These are phyloP conservation scores for Solanum aculeatissimum DNA, from an alignment of 305 asterid genomes.

Conservation along the genomic window DNA sequence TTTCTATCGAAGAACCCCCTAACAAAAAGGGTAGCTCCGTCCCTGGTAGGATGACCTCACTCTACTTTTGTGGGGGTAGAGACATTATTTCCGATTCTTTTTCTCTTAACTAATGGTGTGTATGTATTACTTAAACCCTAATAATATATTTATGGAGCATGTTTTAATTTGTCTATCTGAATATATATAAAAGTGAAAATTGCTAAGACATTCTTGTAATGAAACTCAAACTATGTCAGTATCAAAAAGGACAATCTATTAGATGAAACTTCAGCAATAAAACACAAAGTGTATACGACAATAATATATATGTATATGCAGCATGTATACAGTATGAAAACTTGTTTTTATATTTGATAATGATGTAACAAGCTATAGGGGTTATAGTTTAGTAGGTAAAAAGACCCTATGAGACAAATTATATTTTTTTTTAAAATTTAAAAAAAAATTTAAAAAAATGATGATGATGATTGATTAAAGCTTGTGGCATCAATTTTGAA, in stretches of 20 bases:
- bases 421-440: background rate
- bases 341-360: background rate
- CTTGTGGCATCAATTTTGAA: background rate
- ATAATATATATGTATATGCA: background rate
- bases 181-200: background rate
- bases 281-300: background rate
- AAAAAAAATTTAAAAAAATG: background rate
- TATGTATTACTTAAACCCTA: background rate
- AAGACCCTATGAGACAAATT: background rate
- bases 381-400: background rate
- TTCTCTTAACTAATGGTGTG: too few relatives aligned
- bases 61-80: background rate
- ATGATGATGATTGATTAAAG: background rate
- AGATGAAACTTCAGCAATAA: constrained; percentile 1
- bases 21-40: too few relatives aligned
- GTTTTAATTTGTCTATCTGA: background rate
- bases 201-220: background rate
- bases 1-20: too few relatives aligned
- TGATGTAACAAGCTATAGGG: background rate
- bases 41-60: too few relatives aligned
- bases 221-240: background rate
- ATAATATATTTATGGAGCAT: background rate
- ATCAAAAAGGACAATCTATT: background rate
- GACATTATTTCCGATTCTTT: background rate
- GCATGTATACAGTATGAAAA: background rate